These are phyloP conservation scores for Backusella parvicylindrica DNA, from an alignment of 192 early-diverging fungal genomes.

Conservation along the genomic window DNA sequence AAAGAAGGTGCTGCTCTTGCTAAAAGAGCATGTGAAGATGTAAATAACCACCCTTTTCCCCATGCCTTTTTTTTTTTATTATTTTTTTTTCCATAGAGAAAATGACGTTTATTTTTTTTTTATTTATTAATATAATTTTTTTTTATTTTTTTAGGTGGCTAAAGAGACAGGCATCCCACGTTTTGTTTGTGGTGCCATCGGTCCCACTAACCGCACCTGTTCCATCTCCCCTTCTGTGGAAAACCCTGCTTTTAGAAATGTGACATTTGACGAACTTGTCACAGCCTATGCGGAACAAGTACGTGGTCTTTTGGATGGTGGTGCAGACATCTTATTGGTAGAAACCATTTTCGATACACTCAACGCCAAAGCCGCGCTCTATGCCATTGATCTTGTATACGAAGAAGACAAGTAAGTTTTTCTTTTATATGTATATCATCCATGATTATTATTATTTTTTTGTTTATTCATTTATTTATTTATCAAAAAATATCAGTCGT, in stretches of 20 bases:
- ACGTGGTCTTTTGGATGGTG: conserved; percentile 91
- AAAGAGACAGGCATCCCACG: conserved; percentile 62
- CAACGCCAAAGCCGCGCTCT: conserved; percentile 96
- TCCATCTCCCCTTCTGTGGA: conserved; percentile 98
- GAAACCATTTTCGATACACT: conserved; percentile 98
- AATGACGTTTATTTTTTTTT: too few species aligned
- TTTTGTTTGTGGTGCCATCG: conserved; percentile 86
- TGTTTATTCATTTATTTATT: conserved; percentile 26
- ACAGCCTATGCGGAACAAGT: conserved; percentile 89
- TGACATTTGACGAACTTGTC: conserved; percentile 93
- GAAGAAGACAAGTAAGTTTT: conserved; percentile 67
- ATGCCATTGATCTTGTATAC: conserved; percentile 85
- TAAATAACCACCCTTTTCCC: conserved; percentile 9
- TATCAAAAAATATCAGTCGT: conserved; percentile 16
- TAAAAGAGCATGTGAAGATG: conserved; percentile 76
- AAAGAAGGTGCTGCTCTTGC: conserved; percentile 86
- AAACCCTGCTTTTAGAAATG: conserved; percentile 91
- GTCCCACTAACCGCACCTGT: conserved; percentile 93
- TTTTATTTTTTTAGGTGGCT: conserved; percentile 11
- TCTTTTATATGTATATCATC: background rate
- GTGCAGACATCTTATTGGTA: conserved; percentile 87
- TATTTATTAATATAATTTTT: too few species aligned
- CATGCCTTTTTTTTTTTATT: background rate
- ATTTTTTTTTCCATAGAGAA: background rate
- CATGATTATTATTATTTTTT: conserved; percentile 18